phyloP scores from a whole-genome alignment of 805 yeast genomes.

The Priceomyces fermenticarens region DNA sequence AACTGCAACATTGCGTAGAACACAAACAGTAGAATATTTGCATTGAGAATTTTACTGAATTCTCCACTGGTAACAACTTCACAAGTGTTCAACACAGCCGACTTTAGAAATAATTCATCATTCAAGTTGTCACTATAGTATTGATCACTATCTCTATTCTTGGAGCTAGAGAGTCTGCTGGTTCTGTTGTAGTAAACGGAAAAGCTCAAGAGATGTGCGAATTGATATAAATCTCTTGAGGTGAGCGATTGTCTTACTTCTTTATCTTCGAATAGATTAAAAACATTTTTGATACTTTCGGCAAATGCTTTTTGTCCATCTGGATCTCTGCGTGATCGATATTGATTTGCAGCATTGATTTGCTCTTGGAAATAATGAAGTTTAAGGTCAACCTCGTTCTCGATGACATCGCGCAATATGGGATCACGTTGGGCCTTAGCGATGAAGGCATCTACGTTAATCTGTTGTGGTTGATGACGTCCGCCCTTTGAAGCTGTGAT shows the following conservation, averaged over 20 bases:
- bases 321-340: constrained; percentile 8
- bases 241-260: constrained; percentile 16
- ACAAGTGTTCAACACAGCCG: constrained; percentile 29
- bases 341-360: constrained; percentile 19
- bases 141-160: constrained; percentile 39
- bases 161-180: constrained; percentile 26
- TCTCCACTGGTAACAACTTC: constrained; percentile 29
- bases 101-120: constrained; percentile 29
- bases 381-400: constrained; percentile 17
- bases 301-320: constrained; percentile 17
- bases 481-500: neutral
- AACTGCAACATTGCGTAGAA: constrained; percentile 46
- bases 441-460: constrained; percentile 17
- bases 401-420: constrained; percentile 16
- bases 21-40: constrained; percentile 21
- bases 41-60: constrained; percentile 21
- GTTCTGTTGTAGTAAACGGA: constrained; percentile 30
- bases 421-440: constrained; percentile 22
- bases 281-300: constrained; percentile 13
- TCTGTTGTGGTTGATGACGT: constrained; percentile 1
- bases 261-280: constrained; percentile 18
- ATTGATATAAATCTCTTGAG: constrained; percentile 19
- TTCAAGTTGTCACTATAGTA: constrained; percentile 19
- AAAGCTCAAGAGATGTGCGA: constrained; percentile 18
- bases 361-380: constrained; percentile 29